Base-by-base conservation (phyloP, 306 rosid species). In the Leucaena leucocephala region DNA sequence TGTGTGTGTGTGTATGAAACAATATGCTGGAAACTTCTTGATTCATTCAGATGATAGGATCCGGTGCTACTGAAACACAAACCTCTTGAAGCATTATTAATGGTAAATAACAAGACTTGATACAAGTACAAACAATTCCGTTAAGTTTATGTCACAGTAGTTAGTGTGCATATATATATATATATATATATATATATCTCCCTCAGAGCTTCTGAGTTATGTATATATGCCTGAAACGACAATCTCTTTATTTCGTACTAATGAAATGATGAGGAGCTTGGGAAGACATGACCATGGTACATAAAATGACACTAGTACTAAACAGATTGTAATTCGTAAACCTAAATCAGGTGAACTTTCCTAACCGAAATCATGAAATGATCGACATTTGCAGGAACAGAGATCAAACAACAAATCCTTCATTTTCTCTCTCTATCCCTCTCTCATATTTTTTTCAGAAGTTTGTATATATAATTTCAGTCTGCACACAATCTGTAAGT, bases 401-500 rank as follows among this genome's bases (percentile, higher is more conserved):
- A 69, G 45, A 69, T 72, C 58, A 66, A 78, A 75, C 62, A 21
- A 66, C 39, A 76, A 59, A 71, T 68, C 62, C 83, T 68, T 10
- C 74, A 48, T 57, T 61, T 16, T 58, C 36, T 57, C 35, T 57
- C 63, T 57, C 63, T 57, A 35, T 57, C 63, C 19, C 64, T 22
- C 33, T 17, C 59, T 27, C 27, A 27, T 49, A 2, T 21, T 57
- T 12, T 12, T 70, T 65, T 21, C 13, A 73, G 75, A 69, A 78
- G 83, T 77, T 67, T 68, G 70, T 70, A 69, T 10, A 36, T 42
- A 67, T 17, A n/a, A 76, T 79, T 49, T n/a, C 82, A 80, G 72
- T 86, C 81, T 81, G 83, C 35, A 71, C 22, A 65, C 59, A 54
- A 80, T 75, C 77, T 70, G 85, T 34, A 81, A 78, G 79, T 80